Conservation (phyloP, 148 eudicot genomes). For the Pouteria glomerata region DNA sequence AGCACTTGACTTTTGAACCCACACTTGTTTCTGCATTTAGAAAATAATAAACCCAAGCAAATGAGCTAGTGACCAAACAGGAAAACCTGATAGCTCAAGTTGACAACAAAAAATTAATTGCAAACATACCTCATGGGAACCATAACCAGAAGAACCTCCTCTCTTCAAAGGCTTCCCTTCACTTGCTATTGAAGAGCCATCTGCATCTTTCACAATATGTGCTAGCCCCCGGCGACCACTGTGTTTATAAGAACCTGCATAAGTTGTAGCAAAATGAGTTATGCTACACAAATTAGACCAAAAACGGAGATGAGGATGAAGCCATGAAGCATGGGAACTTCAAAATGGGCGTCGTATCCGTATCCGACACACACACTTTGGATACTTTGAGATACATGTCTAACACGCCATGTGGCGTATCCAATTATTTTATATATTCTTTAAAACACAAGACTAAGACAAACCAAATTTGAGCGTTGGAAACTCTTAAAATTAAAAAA, state of each 20-base stretch:
- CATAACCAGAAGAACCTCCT: conserved; percentile 54
- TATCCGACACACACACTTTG: too few species aligned
- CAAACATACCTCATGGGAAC: conserved; percentile 67
- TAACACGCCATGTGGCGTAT: too few species aligned
- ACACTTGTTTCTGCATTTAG: conserved; percentile 74
- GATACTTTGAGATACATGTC: too few species aligned
- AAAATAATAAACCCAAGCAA: not conserved
- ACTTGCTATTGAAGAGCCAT: conserved; percentile 25
- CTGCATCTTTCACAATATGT: conserved; percentile 54
- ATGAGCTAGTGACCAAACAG: not conserved
- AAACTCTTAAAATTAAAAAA: too few species aligned
- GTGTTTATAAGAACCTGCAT: conserved; percentile 60
- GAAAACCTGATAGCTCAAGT: not conserved
- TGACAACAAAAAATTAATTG: not conserved
- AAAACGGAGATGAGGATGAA: too few species aligned
- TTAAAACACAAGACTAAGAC: too few species aligned
- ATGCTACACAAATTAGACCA: not conserved
- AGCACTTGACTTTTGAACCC: conserved; percentile 95
- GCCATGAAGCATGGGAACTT: too few species aligned
- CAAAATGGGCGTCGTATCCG: too few species aligned
- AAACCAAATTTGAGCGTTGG: too few species aligned
- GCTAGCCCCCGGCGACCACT: conserved; percentile 63
- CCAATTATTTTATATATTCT: too few species aligned
- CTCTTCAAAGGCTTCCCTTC: conserved; percentile 59
- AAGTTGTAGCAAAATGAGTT: conserved; percentile 9